A percentile compares a stretch with the other conserved stretches of the same genome.
phyloP scores from a whole-genome alignment of 2,329 filamentous ascomycete species.

The Phaeosphaeria sp. region DNA sequence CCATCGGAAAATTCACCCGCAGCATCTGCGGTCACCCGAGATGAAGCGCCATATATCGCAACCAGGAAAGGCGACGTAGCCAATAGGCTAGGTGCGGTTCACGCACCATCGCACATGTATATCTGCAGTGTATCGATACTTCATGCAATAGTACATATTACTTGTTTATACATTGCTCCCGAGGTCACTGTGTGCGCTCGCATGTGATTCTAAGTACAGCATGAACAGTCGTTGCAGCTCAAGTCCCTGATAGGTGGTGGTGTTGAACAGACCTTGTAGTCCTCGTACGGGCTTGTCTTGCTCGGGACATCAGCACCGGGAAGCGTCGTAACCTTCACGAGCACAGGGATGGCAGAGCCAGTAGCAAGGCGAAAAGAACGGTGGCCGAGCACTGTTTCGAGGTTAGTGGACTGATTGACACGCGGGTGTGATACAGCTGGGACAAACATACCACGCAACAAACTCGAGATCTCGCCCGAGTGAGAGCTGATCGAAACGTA shows the following conservation, averaged over 20 bases:
- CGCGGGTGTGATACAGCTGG: no score
- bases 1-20: not conserved
- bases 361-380: constrained; percentile 68
- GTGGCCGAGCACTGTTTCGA: constrained; percentile 61
- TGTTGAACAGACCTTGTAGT: constrained; percentile 35
- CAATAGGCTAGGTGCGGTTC: not conserved
- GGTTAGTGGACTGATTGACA: no score
- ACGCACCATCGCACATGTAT: not conserved
- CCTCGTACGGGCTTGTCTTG: constrained; percentile 32
- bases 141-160: not conserved
- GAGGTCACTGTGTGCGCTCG: not conserved
- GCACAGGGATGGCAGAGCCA: constrained; percentile 71
- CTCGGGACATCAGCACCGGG: constrained; percentile 39
- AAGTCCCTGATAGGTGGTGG: constrained; percentile 37
- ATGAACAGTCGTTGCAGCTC: constrained; percentile 47
- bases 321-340: constrained; percentile 65
- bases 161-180: not conserved
- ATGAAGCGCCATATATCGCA: constrained; percentile 3
- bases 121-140: not conserved
- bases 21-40: constrained; percentile 3
- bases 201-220: constrained; percentile 27
- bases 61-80: not conserved
- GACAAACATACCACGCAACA: constrained; percentile 54
- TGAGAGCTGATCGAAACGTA: constrained; percentile 65
- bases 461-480: constrained; percentile 64